Percentiles rank a stretch among this genome's conserved stretches.
phyloP scores from a whole-genome alignment of 2,329 filamentous ascomycete species.

The Metarhizium humberi region DNA sequence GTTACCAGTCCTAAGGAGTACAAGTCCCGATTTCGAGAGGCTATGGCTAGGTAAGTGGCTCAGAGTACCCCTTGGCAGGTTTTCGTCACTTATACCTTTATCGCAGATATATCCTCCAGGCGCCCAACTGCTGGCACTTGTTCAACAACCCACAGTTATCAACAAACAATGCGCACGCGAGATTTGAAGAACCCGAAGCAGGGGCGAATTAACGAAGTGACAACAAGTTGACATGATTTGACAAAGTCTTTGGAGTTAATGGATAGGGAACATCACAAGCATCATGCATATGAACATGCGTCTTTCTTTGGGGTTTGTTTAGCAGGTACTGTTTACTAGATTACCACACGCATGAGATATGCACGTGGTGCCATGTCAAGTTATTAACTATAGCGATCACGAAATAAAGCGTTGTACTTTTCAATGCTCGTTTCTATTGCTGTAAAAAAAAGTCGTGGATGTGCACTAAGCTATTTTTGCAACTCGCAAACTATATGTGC shows the following conservation, averaged over 20 bases:
- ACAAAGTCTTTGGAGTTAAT: neutral
- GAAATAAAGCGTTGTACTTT: neutral
- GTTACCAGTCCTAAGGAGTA: conserved; percentile 98
- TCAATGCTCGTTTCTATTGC: too few relatives aligned
- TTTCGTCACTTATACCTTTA: neutral
- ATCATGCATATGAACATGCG: neutral
- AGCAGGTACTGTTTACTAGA: neutral
- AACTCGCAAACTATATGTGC: too few relatives aligned
- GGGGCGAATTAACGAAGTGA: neutral
- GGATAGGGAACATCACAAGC: neutral
- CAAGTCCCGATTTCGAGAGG: conserved; percentile 88
- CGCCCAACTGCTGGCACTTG: conserved; percentile 68
- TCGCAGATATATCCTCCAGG: conserved; percentile 58
- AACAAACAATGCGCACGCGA: conserved; percentile 25
- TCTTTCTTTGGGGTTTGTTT: neutral
- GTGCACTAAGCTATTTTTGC: neutral
- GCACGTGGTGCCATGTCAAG: neutral
- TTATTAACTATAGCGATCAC: neutral
- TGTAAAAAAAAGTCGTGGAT: too few relatives aligned
- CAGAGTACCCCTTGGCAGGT: neutral
- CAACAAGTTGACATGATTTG: neutral
- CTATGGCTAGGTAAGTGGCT: conserved; percentile 73
- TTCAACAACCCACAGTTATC: conserved; percentile 40
- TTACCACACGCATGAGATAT: neutral
- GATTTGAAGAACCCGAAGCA: conserved; percentile 29